Percentiles rank a stretch among this genome's conserved stretches.
phyloP scores from a whole-genome alignment of 2,329 filamentous ascomycete species.

The Botryotinia convoluta region DNA sequence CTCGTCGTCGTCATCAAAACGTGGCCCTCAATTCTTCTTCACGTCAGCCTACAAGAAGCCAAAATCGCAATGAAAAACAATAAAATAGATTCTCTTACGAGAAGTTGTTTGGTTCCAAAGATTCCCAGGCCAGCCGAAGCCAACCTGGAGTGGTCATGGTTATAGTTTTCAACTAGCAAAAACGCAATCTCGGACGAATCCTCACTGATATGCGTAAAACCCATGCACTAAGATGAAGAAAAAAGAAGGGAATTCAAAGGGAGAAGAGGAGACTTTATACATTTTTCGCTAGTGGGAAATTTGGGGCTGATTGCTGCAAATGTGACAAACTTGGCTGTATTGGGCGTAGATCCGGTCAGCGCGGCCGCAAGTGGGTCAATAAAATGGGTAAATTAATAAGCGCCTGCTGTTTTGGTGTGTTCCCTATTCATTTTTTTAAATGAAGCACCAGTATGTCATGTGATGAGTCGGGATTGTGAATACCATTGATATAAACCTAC shows the following conservation, averaged over 20 bases:
- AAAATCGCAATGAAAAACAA: conserved; percentile 51
- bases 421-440: background rate
- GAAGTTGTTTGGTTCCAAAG: conserved; percentile 59
- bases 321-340: conserved; percentile 15
- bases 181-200: conserved; percentile 83
- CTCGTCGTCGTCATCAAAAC: background rate
- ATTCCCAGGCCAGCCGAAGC: conserved; percentile 72
- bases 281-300: background rate
- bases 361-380: background rate
- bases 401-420: background rate
- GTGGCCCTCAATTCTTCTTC: conserved; percentile 46
- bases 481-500: background rate
- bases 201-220: conserved; percentile 67
- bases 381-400: fast-evolving
- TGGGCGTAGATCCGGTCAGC: background rate
- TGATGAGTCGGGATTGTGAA: background rate
- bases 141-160: conserved; percentile 71
- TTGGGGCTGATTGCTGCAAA: background rate
- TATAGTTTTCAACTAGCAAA: conserved; percentile 64
- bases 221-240: conserved; percentile 60
- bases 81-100: conserved; percentile 37
- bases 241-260: conserved; percentile 38
- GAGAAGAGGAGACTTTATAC: conserved; percentile 17
- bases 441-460: background rate
- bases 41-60: conserved; percentile 45